Base-by-base conservation (phyloP, 176 grass and related monocot species). In the Triticum turgidum region DNA sequence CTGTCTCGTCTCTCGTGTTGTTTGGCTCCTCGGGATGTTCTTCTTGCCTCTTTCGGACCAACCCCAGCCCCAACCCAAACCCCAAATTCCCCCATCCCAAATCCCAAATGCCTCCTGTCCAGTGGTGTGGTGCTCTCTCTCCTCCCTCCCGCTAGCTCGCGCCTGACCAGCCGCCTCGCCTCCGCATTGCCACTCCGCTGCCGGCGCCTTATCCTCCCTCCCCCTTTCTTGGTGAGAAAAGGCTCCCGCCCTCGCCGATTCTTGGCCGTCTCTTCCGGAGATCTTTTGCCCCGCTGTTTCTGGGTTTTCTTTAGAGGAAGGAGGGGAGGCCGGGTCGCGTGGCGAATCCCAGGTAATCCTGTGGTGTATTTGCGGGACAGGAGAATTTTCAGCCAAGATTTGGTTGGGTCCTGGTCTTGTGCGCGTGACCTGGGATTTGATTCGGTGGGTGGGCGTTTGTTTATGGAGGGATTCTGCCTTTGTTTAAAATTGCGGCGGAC, bases 21-120 rank as follows among this genome's bases (percentile, higher is more conserved):
- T 89, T 56, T 68, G 82, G 88, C 69, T 81, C 69, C 76, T 89
- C 71, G 87, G 82, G 87, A 75, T 86, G 70, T 90, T 90, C 84
- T 87, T 73, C 44, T 65, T 87, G 73, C 80, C 74, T 52, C 73
- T 64, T 79, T 61, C 74, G 25, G 89, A 90, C 79, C 71, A 82
- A 89, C 68, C 87, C 83, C 59, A 76, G 78, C 51, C 87, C 74
- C 58, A 78, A 68, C 41, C 67, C 80, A 80, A 83, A 87, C 81
- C 63, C 41, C 51, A 18, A 59, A 59, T 21, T 14, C 56, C 78
- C 49, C 52, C 69, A 66, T 78, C 77, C 77, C 82, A 61, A 84
- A 84, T 84, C 61, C 86, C 59, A 80, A 77, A 86, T 82, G 83
- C 38, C 2, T 44, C 79, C 56, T 85, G 68, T 80, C 76, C 44